Evolutionary conservation across 2,329 filamentous ascomycete species (phyloP).

Genomic region (Trichoderma koningiopsis): DNA sequence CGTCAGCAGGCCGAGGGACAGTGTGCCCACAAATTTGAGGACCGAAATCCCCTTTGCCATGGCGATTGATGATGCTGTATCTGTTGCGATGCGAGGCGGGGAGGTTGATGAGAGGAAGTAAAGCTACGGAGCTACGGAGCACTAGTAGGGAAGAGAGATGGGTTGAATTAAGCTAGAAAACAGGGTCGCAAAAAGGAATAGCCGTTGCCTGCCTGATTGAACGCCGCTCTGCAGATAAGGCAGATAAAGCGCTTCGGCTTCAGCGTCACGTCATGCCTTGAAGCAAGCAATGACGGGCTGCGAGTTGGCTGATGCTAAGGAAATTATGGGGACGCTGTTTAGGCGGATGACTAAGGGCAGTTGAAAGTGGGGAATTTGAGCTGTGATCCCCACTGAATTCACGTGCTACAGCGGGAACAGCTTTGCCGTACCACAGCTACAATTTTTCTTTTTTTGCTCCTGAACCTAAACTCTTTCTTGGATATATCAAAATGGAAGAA

Average conservation of each 20-base stretch:
- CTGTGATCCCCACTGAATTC: neutral
- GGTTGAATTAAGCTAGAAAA: constrained; percentile 1
- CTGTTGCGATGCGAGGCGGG: neutral
- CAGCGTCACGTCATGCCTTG: constrained; percentile 14
- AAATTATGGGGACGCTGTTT: neutral
- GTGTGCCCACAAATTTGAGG: constrained; percentile 90
- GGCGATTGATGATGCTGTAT: constrained; percentile 49
- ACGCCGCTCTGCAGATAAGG: neutral
- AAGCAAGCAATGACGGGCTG: neutral
- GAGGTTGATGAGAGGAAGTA: neutral
- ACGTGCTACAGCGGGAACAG: constrained; percentile 9
- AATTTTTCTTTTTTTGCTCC: constrained; percentile 16
- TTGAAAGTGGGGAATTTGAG: neutral
- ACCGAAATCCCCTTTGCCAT: constrained; percentile 70
- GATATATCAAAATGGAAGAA: neutral
- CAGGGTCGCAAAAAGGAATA: constrained; percentile 6
- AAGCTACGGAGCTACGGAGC: neutral
- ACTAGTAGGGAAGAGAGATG: neutral
- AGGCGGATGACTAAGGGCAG: neutral
- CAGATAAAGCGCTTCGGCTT: constrained; percentile 4
- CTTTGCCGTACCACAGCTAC: constrained; percentile 2
- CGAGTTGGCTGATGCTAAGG: neutral
- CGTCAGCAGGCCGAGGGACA: constrained; percentile 84
- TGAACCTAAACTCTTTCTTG: neutral
- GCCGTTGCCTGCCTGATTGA: constrained; percentile 8